phyloP scores from a whole-genome alignment of 345 rosid genomes.

The Melastoma malabathricum region DNA sequence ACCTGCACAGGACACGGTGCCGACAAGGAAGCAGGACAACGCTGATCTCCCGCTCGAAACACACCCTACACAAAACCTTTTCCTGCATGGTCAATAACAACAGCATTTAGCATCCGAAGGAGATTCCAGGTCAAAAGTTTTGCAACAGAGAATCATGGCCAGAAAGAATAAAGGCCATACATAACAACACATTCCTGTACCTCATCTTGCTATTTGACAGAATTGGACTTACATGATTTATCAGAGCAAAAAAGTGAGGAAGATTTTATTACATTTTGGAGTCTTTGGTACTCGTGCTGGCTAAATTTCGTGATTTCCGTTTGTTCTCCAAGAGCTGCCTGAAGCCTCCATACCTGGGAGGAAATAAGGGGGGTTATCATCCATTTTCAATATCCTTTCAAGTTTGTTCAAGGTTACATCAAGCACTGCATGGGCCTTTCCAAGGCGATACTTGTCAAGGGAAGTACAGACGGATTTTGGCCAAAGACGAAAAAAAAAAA shows the following conservation, averaged over 20 bases:
- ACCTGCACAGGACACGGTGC: conserved; percentile 94
- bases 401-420: too few relatives aligned
- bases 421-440: too few relatives aligned
- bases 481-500: not conserved
- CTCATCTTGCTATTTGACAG: too few relatives aligned
- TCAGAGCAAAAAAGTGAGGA: not conserved
- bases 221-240: not conserved
- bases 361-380: not conserved
- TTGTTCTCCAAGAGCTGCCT: conserved; percentile 97
- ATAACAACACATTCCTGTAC: too few relatives aligned
- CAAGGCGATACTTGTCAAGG: not conserved
- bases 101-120: not conserved
- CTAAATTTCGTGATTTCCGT: conserved; percentile 77
- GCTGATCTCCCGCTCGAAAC: conserved; percentile 83
- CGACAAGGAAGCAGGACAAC: conserved; percentile 90
- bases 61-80: conserved; percentile 82
- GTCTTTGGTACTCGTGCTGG: conserved; percentile 88
- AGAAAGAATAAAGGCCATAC: not conserved
- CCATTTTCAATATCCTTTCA: too few relatives aligned
- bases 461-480: not conserved
- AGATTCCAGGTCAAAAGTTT: too few relatives aligned
- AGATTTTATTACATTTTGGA: conserved; percentile 54
- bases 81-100: conserved; percentile 36
- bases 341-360: conserved; percentile 89
- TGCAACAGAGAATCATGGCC: not conserved